Percentiles rank a stretch among this genome's conserved stretches.
Conservation (phyloP, 306 rosid genomes). For the Alnus rubra region DNA sequence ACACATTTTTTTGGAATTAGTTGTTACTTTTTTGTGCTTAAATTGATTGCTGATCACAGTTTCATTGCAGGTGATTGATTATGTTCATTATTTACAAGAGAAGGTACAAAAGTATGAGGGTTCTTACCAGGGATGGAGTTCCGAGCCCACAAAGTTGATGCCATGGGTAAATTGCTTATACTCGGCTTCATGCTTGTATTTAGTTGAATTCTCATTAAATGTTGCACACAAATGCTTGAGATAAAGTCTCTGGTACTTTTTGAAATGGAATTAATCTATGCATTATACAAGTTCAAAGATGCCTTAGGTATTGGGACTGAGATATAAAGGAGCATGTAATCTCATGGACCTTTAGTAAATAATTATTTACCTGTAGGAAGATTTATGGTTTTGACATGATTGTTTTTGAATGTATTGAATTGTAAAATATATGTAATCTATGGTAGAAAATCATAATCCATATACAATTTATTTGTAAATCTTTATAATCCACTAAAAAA, state of each 20-base stretch:
- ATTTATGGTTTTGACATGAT: not conserved
- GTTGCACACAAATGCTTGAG: not conserved
- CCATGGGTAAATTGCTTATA: constrained; percentile 76
- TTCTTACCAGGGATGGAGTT: constrained; percentile 85
- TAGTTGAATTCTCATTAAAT: not conserved
- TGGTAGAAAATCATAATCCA: not conserved
- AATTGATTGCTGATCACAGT: not conserved
- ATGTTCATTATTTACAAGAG: constrained; percentile 90
- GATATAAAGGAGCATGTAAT: not conserved
- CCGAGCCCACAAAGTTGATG: constrained; percentile 85
- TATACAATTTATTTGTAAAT: not conserved
- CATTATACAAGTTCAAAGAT: not conserved
- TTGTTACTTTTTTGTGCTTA: not conserved
- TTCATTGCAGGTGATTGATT: constrained; percentile 78
- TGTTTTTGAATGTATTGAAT: not conserved
- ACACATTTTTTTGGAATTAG: not conserved
- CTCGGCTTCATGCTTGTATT: constrained; percentile 10
- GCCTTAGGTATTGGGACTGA: not conserved
- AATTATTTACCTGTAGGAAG: not conserved
- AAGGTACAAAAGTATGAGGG: constrained; percentile 84
- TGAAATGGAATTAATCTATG: not conserved
- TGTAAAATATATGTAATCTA: not conserved
- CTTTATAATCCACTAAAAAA: not conserved
- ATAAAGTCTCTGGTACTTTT: not conserved
- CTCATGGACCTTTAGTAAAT: not conserved